These are phyloP conservation scores for Pichia kluyveri DNA, from an alignment of 805 yeast genomes.

Conservation along the genomic window DNA sequence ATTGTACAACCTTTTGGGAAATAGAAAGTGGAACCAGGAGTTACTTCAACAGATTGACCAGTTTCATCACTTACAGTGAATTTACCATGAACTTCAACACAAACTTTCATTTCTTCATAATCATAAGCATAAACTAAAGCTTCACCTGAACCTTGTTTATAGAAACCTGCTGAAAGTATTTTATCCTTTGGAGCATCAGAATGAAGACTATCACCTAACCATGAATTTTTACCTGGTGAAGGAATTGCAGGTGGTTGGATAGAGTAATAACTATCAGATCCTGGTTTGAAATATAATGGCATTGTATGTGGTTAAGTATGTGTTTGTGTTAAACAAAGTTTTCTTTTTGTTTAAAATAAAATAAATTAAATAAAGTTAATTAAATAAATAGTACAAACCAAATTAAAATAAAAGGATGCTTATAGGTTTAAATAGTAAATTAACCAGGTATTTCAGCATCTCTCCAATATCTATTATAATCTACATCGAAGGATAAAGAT, in stretches of 20 bases:
- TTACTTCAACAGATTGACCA: slow-evolving; percentile 46
- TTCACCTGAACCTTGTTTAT: slow-evolving; percentile 54
- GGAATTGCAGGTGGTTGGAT: slow-evolving; percentile 51
- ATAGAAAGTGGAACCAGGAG: slow-evolving; percentile 61
- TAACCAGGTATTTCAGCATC: too few relatives aligned
- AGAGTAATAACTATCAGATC: slow-evolving; percentile 39
- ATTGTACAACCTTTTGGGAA: slow-evolving; percentile 61
- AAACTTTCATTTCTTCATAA: slow-evolving; percentile 63
- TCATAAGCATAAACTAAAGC: slow-evolving; percentile 58
- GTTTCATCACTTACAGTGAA: slow-evolving; percentile 55
- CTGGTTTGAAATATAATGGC: slow-evolving; percentile 49
- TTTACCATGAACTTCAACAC: slow-evolving; percentile 60
- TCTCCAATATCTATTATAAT: too few relatives aligned
- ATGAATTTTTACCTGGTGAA: slow-evolving; percentile 59
- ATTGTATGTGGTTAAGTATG: slow-evolving; percentile 22
- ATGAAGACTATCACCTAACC: slow-evolving; percentile 56
- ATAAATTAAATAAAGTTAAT: too few relatives aligned
- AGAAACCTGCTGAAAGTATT: slow-evolving; percentile 60
- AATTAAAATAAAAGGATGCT: too few relatives aligned
- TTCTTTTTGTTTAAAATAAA: too few relatives aligned
- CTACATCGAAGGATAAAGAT: neutral
- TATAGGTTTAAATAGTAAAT: too few relatives aligned
- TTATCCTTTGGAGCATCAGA: slow-evolving; percentile 52
- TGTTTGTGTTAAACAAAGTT: neutral
- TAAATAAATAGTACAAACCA: too few relatives aligned